A percentile compares a stretch with the other conserved stretches of the same genome.
phyloP scores from a whole-genome alignment of 139 green algal genomes.

The Coelastrella sp. region DNA sequence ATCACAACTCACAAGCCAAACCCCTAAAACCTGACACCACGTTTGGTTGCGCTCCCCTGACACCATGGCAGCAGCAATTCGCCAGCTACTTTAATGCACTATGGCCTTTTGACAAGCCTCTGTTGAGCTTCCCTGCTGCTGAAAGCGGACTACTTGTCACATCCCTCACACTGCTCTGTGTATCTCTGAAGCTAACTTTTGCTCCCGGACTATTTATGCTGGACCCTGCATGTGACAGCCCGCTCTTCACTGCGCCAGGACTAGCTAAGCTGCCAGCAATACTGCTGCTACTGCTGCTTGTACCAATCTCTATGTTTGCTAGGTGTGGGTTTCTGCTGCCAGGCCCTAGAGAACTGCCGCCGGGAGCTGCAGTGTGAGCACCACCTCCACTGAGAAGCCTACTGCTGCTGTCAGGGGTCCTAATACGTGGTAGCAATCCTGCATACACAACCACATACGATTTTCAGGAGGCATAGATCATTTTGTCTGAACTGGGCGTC shows the following conservation, averaged over 20 bases:
- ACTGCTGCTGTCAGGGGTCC: slow-evolving; percentile 17
- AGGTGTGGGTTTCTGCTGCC: not conserved
- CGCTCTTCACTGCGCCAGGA: not conserved
- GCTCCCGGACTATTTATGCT: not conserved
- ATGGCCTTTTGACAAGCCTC: too few species aligned
- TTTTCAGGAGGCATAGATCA: too few species aligned
- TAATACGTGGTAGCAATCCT: slow-evolving; percentile 36
- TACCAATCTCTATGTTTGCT: not conserved
- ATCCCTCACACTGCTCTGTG: not conserved
- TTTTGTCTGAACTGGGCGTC: too few species aligned
- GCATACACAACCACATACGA: not conserved
- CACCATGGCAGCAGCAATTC: too few species aligned
- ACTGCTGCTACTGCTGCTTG: not conserved
- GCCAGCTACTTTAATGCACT: too few species aligned
- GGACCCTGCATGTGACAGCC: not conserved
- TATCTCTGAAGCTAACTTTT: not conserved
- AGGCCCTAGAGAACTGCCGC: not conserved
- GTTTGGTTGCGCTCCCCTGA: too few species aligned
- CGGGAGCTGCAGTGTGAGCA: not conserved
- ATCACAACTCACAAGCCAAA: too few species aligned
- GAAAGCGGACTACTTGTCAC: not conserved
- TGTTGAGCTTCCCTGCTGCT: too few species aligned
- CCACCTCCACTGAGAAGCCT: not conserved
- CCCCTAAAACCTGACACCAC: too few species aligned
- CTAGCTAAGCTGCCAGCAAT: not conserved